These are phyloP conservation scores for Beauveria bassiana DNA, from an alignment of 2,329 filamentous ascomycete species.

Conservation along the genomic window DNA sequence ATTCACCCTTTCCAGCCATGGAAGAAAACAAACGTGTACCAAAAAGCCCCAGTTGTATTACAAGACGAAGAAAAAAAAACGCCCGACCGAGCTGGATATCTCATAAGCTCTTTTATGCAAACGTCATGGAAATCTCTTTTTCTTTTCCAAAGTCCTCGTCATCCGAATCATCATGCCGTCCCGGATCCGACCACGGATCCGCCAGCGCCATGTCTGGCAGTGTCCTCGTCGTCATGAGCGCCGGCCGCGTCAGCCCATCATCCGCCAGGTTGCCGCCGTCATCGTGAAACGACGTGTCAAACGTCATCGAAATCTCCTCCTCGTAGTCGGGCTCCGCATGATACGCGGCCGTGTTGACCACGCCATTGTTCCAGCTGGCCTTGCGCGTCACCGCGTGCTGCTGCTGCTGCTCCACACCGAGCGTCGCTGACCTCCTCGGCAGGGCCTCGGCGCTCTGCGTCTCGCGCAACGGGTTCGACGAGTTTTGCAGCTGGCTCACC, in stretches of 20 bases:
- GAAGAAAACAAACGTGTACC: background rate
- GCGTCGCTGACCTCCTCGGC: constrained; percentile 16
- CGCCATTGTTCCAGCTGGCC: constrained; percentile 8
- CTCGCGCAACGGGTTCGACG: constrained; percentile 27
- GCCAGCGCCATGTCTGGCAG: constrained; percentile 41
- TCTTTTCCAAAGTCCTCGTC: constrained; percentile 65
- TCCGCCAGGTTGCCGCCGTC: constrained; percentile 26
- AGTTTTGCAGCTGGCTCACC: constrained; percentile 10
- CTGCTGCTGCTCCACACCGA: constrained; percentile 13
- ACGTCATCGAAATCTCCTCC: constrained; percentile 60
- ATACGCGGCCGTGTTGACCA: constrained; percentile 19
- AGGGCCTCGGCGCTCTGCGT: constrained; percentile 39
- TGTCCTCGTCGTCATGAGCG: constrained; percentile 35
- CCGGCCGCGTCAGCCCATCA: constrained; percentile 19
- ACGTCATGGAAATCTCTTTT: constrained; percentile 73
- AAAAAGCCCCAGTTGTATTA: background rate
- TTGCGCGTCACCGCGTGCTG: constrained; percentile 12
- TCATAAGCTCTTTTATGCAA: constrained; percentile 45
- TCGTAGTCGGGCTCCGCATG: constrained; percentile 25
- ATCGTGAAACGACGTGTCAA: constrained; percentile 53
- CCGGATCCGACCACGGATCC: constrained; percentile 52
- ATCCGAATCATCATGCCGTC: constrained; percentile 37
- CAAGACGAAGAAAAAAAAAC: background rate
- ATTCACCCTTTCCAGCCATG: background rate
- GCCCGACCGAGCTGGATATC: constrained; percentile 1